Conservation (phyloP, 805 yeast species). For the Wickerhamomyces queroliae region DNA sequence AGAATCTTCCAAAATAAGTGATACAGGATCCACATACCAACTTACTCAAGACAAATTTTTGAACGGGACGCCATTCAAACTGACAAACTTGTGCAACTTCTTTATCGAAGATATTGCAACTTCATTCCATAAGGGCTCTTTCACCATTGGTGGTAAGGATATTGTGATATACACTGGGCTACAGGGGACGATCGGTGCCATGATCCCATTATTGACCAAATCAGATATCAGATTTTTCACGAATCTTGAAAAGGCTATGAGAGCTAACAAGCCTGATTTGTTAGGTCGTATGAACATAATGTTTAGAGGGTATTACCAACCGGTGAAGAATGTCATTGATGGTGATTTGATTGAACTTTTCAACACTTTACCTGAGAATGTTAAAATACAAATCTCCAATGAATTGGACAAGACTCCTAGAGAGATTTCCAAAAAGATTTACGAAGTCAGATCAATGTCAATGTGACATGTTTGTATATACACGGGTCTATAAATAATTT, state of each 20-base stretch:
- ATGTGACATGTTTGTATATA: slow-evolving; percentile 5
- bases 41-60: slow-evolving; percentile 26
- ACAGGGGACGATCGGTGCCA: slow-evolving; percentile 74
- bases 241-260: slow-evolving; percentile 44
- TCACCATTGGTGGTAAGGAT: slow-evolving; percentile 61
- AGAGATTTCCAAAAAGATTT: slow-evolving; percentile 46
- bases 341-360: slow-evolving; percentile 76
- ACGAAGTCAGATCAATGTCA: slow-evolving; percentile 39
- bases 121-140: slow-evolving; percentile 45
- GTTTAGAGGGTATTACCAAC: slow-evolving; percentile 78
- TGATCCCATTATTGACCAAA: slow-evolving; percentile 60
- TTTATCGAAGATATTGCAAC: slow-evolving; percentile 68
- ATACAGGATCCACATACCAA: slow-evolving; percentile 36
- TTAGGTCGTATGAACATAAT: slow-evolving; percentile 62
- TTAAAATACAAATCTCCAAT: slow-evolving; percentile 18
- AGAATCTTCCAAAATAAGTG: slow-evolving; percentile 42
- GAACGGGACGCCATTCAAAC: slow-evolving; percentile 49
- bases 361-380: slow-evolving; percentile 8
- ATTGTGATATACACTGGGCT: slow-evolving; percentile 67
- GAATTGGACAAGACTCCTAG: slow-evolving; percentile 39
- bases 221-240: slow-evolving; percentile 57
- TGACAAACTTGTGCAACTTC: slow-evolving; percentile 49
- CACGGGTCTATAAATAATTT: not conserved
- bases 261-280: slow-evolving; percentile 20
- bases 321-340: slow-evolving; percentile 70